Base-by-base conservation (phyloP, 164 flowering plant species). In the Piper betle region DNA sequence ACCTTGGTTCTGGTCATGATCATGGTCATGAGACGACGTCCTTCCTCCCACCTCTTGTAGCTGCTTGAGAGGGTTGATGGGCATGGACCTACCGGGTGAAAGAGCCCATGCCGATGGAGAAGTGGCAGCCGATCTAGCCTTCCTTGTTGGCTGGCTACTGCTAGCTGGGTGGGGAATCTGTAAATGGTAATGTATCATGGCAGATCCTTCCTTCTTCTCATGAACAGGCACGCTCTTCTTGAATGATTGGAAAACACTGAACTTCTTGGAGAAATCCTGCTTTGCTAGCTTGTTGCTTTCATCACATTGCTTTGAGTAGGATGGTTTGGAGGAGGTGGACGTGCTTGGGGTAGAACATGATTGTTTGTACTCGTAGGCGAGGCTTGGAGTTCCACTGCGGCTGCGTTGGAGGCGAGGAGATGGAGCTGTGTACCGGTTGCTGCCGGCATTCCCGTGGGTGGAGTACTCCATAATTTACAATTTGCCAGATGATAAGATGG, bases 21-120 rank as follows among this genome's bases (percentile, higher is more conserved):
- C 3, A 9, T 10, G 15, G 11, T 6, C 15, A 2, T 2, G 50
- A 9, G 11, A 46, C 3, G 15, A 12, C 41, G 33, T 2, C 19
- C 43, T 1, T n/a, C 37, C 16, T 5, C 7, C 19, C 18, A 61
- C 3, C 62, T 56, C 2, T 71, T 63, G 60, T 25, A 67, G 53
- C 6, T 48, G 17, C 37, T 10, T 58, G 20, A 38, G 52, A 3
- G 59, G 55, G 11, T 57, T 48, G 15, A 66, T 42, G 2, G 73
- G 41, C 10, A 68, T 56, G 62, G 71, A 48, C 52, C 90, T 62
- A 6, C 90, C 88, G 0, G 92, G 86, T 4, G 92, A 88, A 59
- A 88, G 71, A 0, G 92, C 92, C 96, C 92, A 88, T 1, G 96
- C 92, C 2, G 91, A 84, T 3, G 86, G 84, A 48, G 82, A 75